Evolutionary conservation across 441 rosid species (phyloP), one percentile per base, ranked within the genome.

Genomic region (Eutrema salsugineum): DNA sequence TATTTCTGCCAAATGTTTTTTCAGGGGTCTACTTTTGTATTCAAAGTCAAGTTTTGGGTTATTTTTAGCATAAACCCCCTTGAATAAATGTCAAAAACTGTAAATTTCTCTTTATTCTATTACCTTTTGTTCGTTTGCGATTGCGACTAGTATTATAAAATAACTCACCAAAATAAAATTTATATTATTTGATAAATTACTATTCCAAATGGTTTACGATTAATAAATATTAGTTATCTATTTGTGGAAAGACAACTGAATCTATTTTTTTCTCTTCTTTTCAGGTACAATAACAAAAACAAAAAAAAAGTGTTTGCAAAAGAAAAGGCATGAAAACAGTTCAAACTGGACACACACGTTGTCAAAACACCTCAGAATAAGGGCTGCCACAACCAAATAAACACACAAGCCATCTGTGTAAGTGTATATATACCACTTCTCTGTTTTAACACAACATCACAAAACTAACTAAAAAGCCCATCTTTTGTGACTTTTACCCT

Each of bases 271-370:
- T 22, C 14, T 6, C 3, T 15, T 14, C 27, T 32, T 71, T 51
- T 51, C 2, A 8, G 15, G 54, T 24, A 22, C 32, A 49, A 43
- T 17, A 33, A 19, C 9, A 38, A 33, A 48, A 44, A 19, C 43
- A 30, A 5, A 44, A 46, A 36, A 5, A 11, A 32, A 20, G n/a
- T n/a, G 27, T 24, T 24, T 47, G 71, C 79, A 70, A 70, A 70
- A 76, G 50, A 70, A 27, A 76, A 70, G 76, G 79, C 79, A 76
- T 40, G 14, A 70, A 76, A 76, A 63, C 79, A 76, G 79, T 56
- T 63, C 75, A 47, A 63, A 76, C 28, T 66, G 55, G 15, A 67
- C 28, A 73, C 46, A 57, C 11, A 20, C 60, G 50, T 6, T 63
- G 79, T 76, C 61, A 63, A 76, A 63, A 48, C 27, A 39, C 75